Evolutionary conservation across 148 eudicot species (phyloP).

Genomic region (Diospyros lotus): DNA sequence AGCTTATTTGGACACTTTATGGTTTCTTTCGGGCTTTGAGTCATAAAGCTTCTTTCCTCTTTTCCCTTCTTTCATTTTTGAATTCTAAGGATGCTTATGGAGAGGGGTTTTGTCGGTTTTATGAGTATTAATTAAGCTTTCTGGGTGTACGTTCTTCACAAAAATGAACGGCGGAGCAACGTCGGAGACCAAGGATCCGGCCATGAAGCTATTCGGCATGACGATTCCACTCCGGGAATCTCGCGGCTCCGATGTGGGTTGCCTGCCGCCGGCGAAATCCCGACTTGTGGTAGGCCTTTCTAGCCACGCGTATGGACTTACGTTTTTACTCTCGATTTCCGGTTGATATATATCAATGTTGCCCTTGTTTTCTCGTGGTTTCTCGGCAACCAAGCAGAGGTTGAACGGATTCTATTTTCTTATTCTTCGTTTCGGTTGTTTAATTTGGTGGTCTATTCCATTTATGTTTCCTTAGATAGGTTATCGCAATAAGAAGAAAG

Average conservation of each 20-base stretch:
- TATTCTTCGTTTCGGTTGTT: no score
- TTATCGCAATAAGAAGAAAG: no score
- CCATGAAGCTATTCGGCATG: constrained; percentile 30
- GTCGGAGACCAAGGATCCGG: constrained; percentile 26
- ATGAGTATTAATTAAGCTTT: no score
- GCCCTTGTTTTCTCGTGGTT: not conserved
- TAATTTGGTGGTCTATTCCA: not conserved
- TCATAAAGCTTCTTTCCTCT: not conserved
- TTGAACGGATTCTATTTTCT: not conserved
- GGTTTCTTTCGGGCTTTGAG: no score
- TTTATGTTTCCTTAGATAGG: no score
- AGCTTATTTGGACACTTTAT: no score
- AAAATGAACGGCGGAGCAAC: constrained; percentile 8
- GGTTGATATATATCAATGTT: not conserved
- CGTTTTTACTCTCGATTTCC: not conserved
- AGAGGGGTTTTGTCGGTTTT: no score
- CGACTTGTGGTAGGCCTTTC: not conserved
- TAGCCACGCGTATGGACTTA: not conserved
- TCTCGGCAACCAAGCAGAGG: not conserved
- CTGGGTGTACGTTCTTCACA: no score
- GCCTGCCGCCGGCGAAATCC: not conserved
- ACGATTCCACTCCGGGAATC: constrained; percentile 22
- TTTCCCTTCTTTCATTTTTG: not conserved
- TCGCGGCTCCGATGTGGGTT: not conserved
- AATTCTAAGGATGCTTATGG: no score